These are phyloP conservation scores for Xerocomellus intermedius DNA, from an alignment of 768 basidiomycete species.

Conservation along the genomic window DNA sequence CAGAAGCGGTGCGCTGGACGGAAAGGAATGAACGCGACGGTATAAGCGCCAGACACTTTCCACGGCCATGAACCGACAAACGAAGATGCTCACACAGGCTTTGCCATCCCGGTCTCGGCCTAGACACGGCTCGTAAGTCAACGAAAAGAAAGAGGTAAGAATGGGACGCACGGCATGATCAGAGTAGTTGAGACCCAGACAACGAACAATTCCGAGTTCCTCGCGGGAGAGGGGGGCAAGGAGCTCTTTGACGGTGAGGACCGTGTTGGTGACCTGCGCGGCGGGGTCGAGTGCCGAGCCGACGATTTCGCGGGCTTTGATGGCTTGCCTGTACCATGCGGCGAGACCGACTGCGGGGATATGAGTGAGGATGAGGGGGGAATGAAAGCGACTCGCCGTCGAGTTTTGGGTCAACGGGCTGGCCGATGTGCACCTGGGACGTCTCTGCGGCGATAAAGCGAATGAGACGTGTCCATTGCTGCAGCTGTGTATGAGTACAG, in stretches of 20 bases:
- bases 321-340: constrained; percentile 47
- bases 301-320: constrained; percentile 70
- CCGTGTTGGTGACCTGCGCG: constrained; percentile 58
- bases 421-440: constrained; percentile 68
- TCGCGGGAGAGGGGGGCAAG: constrained; percentile 67
- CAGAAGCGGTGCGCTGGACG: constrained; percentile 59
- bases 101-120: constrained; percentile 65
- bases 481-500: not conserved
- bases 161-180: constrained; percentile 65
- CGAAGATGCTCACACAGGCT: constrained; percentile 53
- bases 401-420: constrained; percentile 64
- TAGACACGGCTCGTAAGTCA: constrained; percentile 21
- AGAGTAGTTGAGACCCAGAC: constrained; percentile 80
- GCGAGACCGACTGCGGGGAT: constrained; percentile 56
- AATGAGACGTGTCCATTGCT: constrained; percentile 72
- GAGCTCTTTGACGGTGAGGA: constrained; percentile 70
- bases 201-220: constrained; percentile 68
- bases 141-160: not conserved
- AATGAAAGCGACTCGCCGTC: constrained; percentile 47
- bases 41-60: not conserved
- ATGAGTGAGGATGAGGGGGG: not conserved
- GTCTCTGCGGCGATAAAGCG: constrained; percentile 81
- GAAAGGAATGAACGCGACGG: not conserved
- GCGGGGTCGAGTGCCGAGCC: constrained; percentile 68
- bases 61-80: no score